phyloP scores from a whole-genome alignment of 345 rosid species.

The Arabidopsis suecica region DNA sequence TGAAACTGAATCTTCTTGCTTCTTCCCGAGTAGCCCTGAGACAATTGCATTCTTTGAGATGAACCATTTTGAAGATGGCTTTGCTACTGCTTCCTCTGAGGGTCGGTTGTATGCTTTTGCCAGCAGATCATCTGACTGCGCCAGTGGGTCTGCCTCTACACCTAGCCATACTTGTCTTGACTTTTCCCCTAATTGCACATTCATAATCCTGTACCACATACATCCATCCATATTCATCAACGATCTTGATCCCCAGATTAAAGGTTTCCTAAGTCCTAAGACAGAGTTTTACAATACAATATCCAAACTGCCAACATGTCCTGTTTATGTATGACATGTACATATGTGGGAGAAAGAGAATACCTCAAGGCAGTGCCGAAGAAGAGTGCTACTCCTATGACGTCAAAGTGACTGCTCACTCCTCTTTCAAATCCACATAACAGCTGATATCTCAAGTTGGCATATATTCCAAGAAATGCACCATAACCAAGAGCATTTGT shows the following conservation, averaged over 20 bases:
- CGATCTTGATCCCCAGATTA: conserved; percentile 21
- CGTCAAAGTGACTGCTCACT: conserved; percentile 81
- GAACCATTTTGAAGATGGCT: conserved; percentile 74
- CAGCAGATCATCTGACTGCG: conserved; percentile 68
- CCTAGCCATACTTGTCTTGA: conserved; percentile 90
- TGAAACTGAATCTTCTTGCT: conserved; percentile 57
- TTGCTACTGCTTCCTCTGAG: conserved; percentile 45
- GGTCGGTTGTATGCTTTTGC: conserved; percentile 75
- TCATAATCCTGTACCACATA: conserved; percentile 66
- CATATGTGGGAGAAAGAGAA: conserved; percentile 11
- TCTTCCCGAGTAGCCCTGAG: conserved; percentile 82
- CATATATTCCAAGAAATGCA: conserved; percentile 88
- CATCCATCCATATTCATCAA: conserved; percentile 30
- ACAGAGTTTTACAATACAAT: background rate
- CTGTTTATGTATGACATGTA: background rate
- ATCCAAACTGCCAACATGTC: background rate
- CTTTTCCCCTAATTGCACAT: conserved; percentile 70
- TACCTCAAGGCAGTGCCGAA: conserved; percentile 90
- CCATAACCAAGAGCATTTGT: conserved; percentile 81
- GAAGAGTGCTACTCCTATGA: conserved; percentile 88
- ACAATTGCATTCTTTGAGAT: conserved; percentile 78
- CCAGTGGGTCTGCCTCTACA: conserved; percentile 83
- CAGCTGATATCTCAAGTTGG: conserved; percentile 84
- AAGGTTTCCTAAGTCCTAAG: conserved; percentile 2
- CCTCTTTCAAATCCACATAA: conserved; percentile 81